Evolutionary conservation across 768 basidiomycete genomes (phyloP).

Genomic region (Exsudoporus frostii): DNA sequence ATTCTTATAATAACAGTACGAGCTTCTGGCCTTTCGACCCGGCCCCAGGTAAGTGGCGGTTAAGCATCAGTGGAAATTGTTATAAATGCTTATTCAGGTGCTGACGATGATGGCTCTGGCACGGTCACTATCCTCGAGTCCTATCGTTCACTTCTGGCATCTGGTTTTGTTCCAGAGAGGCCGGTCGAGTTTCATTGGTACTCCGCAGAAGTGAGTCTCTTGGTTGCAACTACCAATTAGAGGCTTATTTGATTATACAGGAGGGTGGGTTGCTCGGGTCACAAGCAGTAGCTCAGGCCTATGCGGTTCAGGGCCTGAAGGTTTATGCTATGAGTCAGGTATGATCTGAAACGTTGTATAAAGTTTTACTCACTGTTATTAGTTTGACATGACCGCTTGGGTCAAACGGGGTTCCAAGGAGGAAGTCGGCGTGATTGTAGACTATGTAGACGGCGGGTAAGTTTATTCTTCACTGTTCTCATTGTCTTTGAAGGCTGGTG

Average conservation of each 20-base stretch:
- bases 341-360: neutral
- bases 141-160: conserved; percentile 39
- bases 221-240: neutral
- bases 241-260: conserved; percentile 26
- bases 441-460: conserved; percentile 69
- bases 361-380: conserved; percentile 30
- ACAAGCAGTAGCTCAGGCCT: conserved; percentile 81
- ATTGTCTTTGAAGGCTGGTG: conserved; percentile 1
- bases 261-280: conserved; percentile 86
- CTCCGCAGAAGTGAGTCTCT: conserved; percentile 36
- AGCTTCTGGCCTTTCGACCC: conserved; percentile 75
- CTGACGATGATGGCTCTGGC: conserved; percentile 46
- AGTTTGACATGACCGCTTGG: conserved; percentile 96
- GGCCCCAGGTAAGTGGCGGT: conserved; percentile 57
- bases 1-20: conserved; percentile 40
- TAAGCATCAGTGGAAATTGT: neutral
- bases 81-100: conserved; percentile 25
- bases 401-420: conserved; percentile 78
- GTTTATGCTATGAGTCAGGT: conserved; percentile 36
- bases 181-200: conserved; percentile 52
- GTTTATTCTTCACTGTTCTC: conserved; percentile 29
- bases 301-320: conserved; percentile 38
- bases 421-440: conserved; percentile 81
- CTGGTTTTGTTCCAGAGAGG: conserved; percentile 39
- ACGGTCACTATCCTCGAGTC: conserved; percentile 45